Conservation (phyloP, 2,329 filamentous ascomycete species). For the Gnomoniopsis smithogilvyi region DNA sequence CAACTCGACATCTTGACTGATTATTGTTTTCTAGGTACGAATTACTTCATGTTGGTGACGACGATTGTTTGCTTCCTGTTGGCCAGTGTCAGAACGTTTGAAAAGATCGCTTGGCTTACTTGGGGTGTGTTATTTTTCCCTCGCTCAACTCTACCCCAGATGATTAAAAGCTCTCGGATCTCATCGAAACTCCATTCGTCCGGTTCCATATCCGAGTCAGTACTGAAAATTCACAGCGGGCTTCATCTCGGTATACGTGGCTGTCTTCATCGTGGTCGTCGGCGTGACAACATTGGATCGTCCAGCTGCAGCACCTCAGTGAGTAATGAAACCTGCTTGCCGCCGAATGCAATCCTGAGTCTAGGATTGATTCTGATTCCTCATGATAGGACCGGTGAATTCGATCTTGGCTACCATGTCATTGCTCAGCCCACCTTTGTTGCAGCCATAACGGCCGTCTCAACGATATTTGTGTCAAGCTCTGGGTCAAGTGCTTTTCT, state of each 20-base stretch:
- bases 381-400: slow-evolving; percentile 20
- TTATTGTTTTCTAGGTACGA: neutral
- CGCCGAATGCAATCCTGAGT: neutral
- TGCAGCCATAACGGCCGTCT: slow-evolving; percentile 17
- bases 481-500: slow-evolving; percentile 15
- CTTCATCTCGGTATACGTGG: slow-evolving; percentile 16
- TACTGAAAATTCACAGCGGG: neutral
- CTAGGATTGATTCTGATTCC: neutral
- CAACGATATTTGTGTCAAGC: slow-evolving; percentile 17
- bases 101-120: slow-evolving; percentile 18
- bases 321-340: neutral
- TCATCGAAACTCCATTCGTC: too few relatives aligned
- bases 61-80: slow-evolving; percentile 6
- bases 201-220: neutral
- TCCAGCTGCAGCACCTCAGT: slow-evolving; percentile 21
- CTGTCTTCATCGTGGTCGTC: slow-evolving; percentile 27
- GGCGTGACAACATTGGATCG: slow-evolving; percentile 23
- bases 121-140: neutral
- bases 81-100: slow-evolving; percentile 14
- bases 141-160: too few relatives aligned
- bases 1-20: neutral
- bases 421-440: slow-evolving; percentile 20
- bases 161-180: too few relatives aligned
- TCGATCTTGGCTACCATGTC: slow-evolving; percentile 20
- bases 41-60: slow-evolving; percentile 14